phyloP scores from a whole-genome alignment of 306 rosid species.

The peach (Prunus persica) region DNA sequence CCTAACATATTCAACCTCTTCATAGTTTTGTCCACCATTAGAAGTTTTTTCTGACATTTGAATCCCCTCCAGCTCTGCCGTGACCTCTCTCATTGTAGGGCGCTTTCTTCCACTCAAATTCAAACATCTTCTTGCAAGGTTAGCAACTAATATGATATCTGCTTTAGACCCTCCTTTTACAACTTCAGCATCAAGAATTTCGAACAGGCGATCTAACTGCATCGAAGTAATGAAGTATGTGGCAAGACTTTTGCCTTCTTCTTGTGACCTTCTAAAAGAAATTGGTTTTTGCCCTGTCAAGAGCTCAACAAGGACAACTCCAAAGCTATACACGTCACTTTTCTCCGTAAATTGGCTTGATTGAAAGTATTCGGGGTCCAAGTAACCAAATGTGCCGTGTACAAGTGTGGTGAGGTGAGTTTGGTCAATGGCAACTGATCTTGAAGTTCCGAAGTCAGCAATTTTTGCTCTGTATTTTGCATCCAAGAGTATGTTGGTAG shows the following conservation, averaged over 20 bases:
- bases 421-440: conserved; percentile 18
- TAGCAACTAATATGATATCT: conserved; percentile 13
- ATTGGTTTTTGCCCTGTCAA: too few relatives aligned
- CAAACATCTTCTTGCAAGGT: too few relatives aligned
- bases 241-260: conserved; percentile 27
- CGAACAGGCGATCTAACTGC: conserved; percentile 13
- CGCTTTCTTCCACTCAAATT: too few relatives aligned
- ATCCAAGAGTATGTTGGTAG: background rate
- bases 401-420: conserved; percentile 20
- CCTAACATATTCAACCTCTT: background rate
- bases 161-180: conserved; percentile 18
- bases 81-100: too few relatives aligned
- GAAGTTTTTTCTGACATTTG: too few relatives aligned
- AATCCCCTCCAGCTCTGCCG: too few relatives aligned
- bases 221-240: conserved; percentile 22
- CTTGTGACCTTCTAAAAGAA: background rate
- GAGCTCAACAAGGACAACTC: too few relatives aligned
- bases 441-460: conserved; percentile 23
- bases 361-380: too few relatives aligned
- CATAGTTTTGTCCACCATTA: too few relatives aligned
- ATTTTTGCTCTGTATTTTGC: conserved; percentile 21
- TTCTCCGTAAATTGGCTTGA: too few relatives aligned
- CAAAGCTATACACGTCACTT: too few relatives aligned
- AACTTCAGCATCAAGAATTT: conserved; percentile 33
- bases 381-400: too few relatives aligned